These are phyloP conservation scores for Entophlyctis helioformis DNA, from an alignment of 192 early-diverging fungal genomes.

Conservation along the genomic window DNA sequence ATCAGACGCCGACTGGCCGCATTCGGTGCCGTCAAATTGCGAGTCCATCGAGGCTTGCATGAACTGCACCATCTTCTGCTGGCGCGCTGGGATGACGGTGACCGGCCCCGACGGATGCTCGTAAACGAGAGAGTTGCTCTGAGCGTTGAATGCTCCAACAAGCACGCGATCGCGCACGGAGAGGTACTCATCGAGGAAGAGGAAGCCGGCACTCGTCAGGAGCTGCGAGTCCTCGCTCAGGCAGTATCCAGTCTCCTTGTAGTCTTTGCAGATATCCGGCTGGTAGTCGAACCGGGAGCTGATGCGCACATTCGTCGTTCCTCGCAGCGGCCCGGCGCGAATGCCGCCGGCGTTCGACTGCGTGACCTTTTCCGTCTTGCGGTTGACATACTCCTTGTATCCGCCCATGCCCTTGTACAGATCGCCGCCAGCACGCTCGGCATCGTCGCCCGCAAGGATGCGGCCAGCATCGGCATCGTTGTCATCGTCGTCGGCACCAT, in stretches of 20 bases:
- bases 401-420: conserved; percentile 56
- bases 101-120: no score
- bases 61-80: no score
- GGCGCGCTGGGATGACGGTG: no score
- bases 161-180: neutral
- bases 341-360: conserved; percentile 34
- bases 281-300: conserved; percentile 89
- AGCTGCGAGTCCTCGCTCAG: no score
- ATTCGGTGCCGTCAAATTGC: no score
- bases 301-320: conserved; percentile 62
- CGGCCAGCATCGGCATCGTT: neutral
- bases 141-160: no score
- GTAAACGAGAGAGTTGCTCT: no score
- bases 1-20: no score
- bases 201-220: no score
- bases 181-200: no score
- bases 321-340: conserved; percentile 60
- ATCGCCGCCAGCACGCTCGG: conserved; percentile 21
- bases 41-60: no score
- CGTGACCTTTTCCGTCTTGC: conserved; percentile 44
- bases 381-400: conserved; percentile 58
- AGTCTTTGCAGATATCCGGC: conserved; percentile 98
- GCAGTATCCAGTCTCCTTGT: conserved; percentile 55
- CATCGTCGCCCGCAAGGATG: conserved; percentile 15
- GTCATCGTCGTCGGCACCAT: conserved; percentile 14